A percentile compares a stretch with the other conserved stretches of the same genome.
Conservation (phyloP, 805 yeast genomes). For the Tanozyma kutaoensis region DNA sequence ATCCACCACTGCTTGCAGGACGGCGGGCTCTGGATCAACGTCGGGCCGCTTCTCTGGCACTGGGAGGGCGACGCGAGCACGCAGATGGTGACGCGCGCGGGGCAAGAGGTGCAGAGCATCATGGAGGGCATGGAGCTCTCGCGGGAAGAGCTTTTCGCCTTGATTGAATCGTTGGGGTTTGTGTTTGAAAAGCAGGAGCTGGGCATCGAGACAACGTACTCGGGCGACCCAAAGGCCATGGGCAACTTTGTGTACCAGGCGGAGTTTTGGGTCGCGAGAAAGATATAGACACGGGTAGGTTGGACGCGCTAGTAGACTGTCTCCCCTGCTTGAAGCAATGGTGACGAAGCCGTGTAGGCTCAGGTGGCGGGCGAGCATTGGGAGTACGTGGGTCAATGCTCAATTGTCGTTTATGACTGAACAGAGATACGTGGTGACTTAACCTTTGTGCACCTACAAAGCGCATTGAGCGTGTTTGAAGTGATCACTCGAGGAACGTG, state of each 20-base stretch:
- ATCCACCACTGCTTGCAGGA: conserved; percentile 30
- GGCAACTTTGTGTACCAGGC: conserved; percentile 49
- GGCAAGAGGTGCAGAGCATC: conserved; percentile 17
- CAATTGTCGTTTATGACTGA: no score
- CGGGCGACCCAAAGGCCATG: conserved; percentile 34
- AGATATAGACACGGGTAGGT: no score
- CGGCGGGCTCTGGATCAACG: conserved; percentile 46
- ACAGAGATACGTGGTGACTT: no score
- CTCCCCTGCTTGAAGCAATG: no score
- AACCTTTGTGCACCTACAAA: no score
- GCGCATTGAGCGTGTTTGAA: no score
- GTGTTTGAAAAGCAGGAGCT: conserved; percentile 28
- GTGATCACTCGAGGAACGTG: no score
- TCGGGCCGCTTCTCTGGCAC: conserved; percentile 67
- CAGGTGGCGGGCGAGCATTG: no score
- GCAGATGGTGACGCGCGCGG: conserved; percentile 5
- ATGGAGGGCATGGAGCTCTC: conserved; percentile 47
- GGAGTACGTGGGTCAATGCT: no score
- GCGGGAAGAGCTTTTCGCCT: conserved; percentile 35
- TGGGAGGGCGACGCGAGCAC: conserved; percentile 34
- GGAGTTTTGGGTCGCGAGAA: conserved; percentile 45
- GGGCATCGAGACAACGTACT: conserved; percentile 36
- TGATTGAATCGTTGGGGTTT: conserved; percentile 40
- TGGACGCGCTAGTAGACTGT: no score
- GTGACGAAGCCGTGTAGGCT: no score